Percentiles rank a stretch among this genome's conserved stretches.
These are phyloP conservation scores for Breviolum minutum DNA, from an alignment of 73 alveolate species.

Conservation along the genomic window DNA sequence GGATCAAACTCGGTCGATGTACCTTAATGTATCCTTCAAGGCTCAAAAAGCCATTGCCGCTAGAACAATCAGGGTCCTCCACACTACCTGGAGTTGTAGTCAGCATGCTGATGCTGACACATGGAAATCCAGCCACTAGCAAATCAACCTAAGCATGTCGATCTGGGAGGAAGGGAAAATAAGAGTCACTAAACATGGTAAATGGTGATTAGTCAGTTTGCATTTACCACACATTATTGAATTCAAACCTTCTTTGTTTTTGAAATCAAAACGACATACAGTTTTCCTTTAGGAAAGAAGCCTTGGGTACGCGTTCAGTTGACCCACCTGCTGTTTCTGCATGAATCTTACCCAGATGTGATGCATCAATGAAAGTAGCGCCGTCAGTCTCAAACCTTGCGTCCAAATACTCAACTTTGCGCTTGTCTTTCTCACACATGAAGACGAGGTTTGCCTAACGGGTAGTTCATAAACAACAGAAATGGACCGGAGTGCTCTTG, in stretches of 20 bases:
- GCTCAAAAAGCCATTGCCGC: neutral
- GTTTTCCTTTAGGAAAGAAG: neutral
- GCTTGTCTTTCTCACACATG: slow-evolving; percentile 14
- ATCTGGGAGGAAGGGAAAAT: neutral
- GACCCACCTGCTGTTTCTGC: neutral
- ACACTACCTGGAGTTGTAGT: slow-evolving; percentile 19
- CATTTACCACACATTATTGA: neutral
- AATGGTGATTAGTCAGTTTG: neutral
- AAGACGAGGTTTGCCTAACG: neutral
- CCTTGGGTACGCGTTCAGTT: neutral
- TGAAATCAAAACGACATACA: neutral
- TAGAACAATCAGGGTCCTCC: neutral
- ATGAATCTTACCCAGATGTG: neutral
- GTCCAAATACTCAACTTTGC: neutral
- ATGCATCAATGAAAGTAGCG: neutral
- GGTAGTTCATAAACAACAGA: neutral
- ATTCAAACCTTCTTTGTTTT: no score
- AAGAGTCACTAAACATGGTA: neutral
- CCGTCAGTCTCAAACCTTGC: neutral
- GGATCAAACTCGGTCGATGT: neutral
- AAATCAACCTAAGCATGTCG: neutral
- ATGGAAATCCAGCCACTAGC: slow-evolving; percentile 4
- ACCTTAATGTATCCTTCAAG: neutral
- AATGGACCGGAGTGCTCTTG: no score
- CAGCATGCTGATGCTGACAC: neutral